Percentiles rank a stretch among this genome's conserved stretches.
Conservation (phyloP, 2,329 filamentous ascomycete species). For the Helotiales sp. region DNA sequence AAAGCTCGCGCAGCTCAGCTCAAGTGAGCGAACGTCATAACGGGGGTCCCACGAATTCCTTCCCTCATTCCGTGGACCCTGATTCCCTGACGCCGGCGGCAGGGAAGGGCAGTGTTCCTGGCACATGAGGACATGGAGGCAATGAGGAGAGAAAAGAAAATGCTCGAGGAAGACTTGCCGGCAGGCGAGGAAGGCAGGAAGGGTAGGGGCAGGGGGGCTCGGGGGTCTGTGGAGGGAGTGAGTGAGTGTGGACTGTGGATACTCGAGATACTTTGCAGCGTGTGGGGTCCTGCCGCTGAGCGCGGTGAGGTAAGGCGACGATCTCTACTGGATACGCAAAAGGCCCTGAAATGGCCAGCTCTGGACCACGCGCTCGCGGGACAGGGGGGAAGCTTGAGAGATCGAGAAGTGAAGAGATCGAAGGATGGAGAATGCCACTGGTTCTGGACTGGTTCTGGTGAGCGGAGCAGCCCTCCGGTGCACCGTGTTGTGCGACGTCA, state of each 20-base stretch:
- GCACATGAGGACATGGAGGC: background rate
- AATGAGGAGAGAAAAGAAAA: background rate
- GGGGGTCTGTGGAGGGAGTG: no score
- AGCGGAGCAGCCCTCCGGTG: background rate
- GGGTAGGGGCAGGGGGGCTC: no score
- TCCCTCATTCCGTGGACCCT: conserved; percentile 4
- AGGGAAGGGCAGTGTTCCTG: background rate
- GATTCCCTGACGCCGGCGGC: background rate
- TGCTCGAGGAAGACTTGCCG: background rate
- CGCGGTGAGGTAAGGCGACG: background rate
- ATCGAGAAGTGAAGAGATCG: background rate
- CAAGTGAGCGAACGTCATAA: no score
- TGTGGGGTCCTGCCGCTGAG: background rate
- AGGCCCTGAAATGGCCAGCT: background rate
- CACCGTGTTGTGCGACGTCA: background rate
- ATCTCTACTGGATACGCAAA: background rate
- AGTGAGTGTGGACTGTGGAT: no score
- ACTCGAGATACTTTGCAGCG: no score
- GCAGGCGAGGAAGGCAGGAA: no score
- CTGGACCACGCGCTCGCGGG: background rate
- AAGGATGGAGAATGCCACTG: background rate
- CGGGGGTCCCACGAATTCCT: background rate
- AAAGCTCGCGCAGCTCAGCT: no score
- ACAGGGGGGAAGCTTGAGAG: background rate
- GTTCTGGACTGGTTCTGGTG: no score